Conservation (phyloP, 2,329 filamentous ascomycete genomes). For the Aspergillus hiratsukae region DNA sequence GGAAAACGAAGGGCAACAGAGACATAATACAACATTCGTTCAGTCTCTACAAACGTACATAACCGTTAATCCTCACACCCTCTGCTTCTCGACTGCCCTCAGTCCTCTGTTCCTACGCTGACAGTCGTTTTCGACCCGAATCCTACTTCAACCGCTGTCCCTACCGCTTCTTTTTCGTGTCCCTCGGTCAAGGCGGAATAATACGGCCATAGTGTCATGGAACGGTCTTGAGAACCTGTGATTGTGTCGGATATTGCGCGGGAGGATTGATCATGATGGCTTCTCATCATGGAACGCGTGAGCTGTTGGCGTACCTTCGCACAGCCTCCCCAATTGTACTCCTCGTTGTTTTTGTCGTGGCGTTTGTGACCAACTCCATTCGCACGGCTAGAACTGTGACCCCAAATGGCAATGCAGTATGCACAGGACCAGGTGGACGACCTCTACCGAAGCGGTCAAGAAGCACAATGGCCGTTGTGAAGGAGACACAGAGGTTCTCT, state of each 20-base stretch:
- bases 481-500: slow-evolving; percentile 56
- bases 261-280: slow-evolving; percentile 27
- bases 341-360: slow-evolving; percentile 59
- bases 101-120: not conserved
- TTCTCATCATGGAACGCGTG: slow-evolving; percentile 38
- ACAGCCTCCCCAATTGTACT: slow-evolving; percentile 61
- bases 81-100: slow-evolving; percentile 2
- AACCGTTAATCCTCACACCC: not conserved
- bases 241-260: slow-evolving; percentile 16
- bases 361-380: slow-evolving; percentile 60
- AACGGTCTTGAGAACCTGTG: slow-evolving; percentile 24
- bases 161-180: slow-evolving; percentile 2
- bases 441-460: slow-evolving; percentile 66
- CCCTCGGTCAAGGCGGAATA: slow-evolving; percentile 7
- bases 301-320: slow-evolving; percentile 47
- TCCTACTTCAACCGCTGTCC: not conserved
- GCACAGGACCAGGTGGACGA: slow-evolving; percentile 80
- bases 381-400: slow-evolving; percentile 47
- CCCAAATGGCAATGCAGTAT: slow-evolving; percentile 43
- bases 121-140: slow-evolving; percentile 9
- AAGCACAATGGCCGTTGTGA: slow-evolving; percentile 47
- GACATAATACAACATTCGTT: not conserved
- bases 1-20: not conserved
- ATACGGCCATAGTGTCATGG: slow-evolving; percentile 27
- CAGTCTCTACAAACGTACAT: not conserved